A percentile compares a stretch with the other conserved stretches of the same genome.
These are phyloP conservation scores for Fusarium bulbicola DNA, from an alignment of 2,329 filamentous ascomycete genomes.

Conservation along the genomic window DNA sequence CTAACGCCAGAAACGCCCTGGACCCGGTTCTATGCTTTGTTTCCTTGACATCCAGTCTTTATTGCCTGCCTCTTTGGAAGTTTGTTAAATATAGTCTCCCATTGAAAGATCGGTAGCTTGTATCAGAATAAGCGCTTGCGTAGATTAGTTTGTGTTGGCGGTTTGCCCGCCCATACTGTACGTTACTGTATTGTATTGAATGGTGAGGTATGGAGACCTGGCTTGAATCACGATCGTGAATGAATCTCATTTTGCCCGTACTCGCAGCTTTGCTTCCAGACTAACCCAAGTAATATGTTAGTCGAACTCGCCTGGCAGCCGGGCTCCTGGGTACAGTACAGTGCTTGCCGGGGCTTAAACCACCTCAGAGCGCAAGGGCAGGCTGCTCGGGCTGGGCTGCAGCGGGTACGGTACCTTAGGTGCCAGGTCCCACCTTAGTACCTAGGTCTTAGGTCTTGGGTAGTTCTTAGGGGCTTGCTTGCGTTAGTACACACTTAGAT, in stretches of 20 bases:
- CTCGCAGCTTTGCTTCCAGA: not conserved
- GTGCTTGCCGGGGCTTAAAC: not conserved
- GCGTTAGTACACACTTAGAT: not conserved
- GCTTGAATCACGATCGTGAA: not conserved
- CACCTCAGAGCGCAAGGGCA: not conserved
- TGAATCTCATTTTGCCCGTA: not conserved
- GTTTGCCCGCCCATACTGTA: not conserved
- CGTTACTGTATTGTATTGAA: not conserved
- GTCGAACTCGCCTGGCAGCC: not conserved
- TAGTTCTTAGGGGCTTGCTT: not conserved
- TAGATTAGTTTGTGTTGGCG: not conserved
- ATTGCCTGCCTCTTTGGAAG: not conserved
- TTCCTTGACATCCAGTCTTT: not conserved
- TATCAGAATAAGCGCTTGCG: not conserved
- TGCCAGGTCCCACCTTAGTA: not conserved
- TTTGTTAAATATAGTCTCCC: not conserved
- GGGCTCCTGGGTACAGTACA: not conserved
- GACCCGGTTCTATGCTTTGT: conserved; percentile 8
- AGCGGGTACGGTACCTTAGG: conserved; percentile 4
- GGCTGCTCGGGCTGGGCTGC: not conserved
- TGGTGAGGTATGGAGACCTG: not conserved
- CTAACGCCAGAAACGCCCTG: conserved; percentile 26
- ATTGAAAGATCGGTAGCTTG: not conserved
- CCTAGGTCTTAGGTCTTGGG: not conserved
- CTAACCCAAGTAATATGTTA: not conserved